A percentile compares a stretch with the other conserved stretches of the same genome.
phyloP scores from a whole-genome alignment of 306 rosid genomes.

The Quercus aquifolioides region DNA sequence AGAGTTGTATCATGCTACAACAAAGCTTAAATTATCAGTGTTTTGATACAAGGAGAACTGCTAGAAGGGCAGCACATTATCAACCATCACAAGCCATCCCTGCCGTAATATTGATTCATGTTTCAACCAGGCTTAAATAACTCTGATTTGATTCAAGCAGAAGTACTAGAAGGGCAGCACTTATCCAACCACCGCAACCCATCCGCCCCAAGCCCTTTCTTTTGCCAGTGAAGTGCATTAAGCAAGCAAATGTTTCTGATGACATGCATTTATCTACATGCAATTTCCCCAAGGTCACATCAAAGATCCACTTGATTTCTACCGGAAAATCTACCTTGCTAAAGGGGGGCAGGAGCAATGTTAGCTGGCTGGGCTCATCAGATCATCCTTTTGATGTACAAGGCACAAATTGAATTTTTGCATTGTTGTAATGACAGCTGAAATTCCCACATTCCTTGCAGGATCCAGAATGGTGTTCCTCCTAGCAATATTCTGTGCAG shows the following conservation, averaged over 20 bases:
- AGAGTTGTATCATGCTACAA: not conserved
- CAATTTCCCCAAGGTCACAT: not conserved
- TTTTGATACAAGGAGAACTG: not conserved
- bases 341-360: not conserved
- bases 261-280: not conserved
- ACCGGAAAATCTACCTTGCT: not conserved
- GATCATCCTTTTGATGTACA: not conserved
- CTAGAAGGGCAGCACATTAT: not conserved
- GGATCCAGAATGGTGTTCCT: not conserved
- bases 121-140: not conserved
- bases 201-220: not conserved
- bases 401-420: not conserved
- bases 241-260: not conserved
- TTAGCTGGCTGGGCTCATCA: not conserved
- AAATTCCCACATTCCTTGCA: not conserved
- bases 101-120: not conserved
- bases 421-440: not conserved
- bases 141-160: not conserved
- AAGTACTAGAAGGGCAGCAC: not conserved
- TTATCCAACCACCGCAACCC: not conserved
- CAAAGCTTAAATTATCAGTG: not conserved
- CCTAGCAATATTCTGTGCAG: not conserved
- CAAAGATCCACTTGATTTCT: not conserved
- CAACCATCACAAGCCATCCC: not conserved
- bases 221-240: not conserved